These are phyloP conservation scores for Meyerozyma guilliermondii DNA, from an alignment of 1,139 yeast genomes.

Conservation along the genomic window DNA sequence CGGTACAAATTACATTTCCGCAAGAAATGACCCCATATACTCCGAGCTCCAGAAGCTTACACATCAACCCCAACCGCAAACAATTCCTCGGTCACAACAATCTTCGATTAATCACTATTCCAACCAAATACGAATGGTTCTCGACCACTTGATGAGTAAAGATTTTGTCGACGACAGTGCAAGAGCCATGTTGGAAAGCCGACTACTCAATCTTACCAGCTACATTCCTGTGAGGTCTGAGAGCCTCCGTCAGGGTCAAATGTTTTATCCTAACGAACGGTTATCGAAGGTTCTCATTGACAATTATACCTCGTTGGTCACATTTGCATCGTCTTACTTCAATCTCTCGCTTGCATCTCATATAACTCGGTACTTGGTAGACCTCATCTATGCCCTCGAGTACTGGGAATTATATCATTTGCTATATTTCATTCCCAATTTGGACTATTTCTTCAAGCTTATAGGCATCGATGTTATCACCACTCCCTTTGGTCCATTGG, in stretches of 20 bases:
- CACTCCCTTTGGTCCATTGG: conserved; percentile 37
- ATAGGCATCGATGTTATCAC: conserved; percentile 32
- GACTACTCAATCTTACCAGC: conserved; percentile 3
- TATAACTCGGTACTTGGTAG: conserved; percentile 35
- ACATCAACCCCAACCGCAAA: not conserved
- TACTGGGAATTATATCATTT: conserved; percentile 47
- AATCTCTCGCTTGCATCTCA: conserved; percentile 35
- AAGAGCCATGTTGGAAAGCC: conserved; percentile 2
- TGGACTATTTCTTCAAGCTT: conserved; percentile 30
- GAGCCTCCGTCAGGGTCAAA: conserved; percentile 2
- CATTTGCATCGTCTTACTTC: conserved; percentile 30
- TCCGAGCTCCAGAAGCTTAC: conserved; percentile 1
- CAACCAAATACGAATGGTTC: not conserved
- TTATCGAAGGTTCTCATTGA: conserved; percentile 37
- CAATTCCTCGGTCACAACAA: not conserved
- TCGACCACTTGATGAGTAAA: not conserved
- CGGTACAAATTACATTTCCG: not conserved
- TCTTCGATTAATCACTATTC: not conserved
- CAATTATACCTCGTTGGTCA: conserved; percentile 27
- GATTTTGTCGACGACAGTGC: not conserved
- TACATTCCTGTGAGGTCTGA: conserved; percentile 1
- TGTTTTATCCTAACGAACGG: conserved; percentile 31
- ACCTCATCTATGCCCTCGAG: conserved; percentile 32
- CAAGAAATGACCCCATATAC: not conserved
- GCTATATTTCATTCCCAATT: conserved; percentile 27